These are phyloP conservation scores for Acanthamoeba lenticulata DNA, from an alignment of 208 protist species.

Conservation along the genomic window DNA sequence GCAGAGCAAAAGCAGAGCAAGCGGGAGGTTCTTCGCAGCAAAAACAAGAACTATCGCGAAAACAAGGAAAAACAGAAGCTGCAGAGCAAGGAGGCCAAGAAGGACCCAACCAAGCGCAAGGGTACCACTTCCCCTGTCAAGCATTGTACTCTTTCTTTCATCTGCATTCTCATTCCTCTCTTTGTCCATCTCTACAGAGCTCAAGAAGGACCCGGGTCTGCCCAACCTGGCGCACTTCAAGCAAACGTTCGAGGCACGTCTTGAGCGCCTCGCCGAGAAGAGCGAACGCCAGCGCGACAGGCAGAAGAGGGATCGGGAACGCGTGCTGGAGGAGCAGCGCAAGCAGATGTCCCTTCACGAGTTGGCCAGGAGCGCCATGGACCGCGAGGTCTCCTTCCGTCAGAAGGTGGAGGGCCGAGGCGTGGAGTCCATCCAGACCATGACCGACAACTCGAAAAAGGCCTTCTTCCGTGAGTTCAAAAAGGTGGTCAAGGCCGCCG, in stretches of 20 bases:
- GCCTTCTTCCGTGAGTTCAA: conserved; percentile 87
- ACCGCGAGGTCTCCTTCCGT: background rate
- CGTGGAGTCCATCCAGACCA: background rate
- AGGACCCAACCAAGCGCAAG: conserved; percentile 19
- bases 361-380: conserved; percentile 1
- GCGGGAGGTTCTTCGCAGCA: conserved; percentile 18
- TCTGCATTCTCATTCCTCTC: background rate
- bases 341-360: conserved; percentile 24
- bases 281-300: background rate
- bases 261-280: background rate
- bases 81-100: conserved; percentile 71
- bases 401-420: background rate
- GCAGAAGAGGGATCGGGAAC: conserved; percentile 10
- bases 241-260: conserved; percentile 74
- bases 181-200: background rate
- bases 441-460: conserved; percentile 44
- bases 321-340: conserved; percentile 19
- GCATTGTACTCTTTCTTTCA: background rate
- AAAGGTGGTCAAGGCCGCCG: conserved; percentile 88
- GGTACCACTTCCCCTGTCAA: background rate
- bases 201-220: conserved; percentile 86
- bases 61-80: conserved; percentile 76
- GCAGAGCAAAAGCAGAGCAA: conserved; percentile 19
- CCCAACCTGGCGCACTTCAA: conserved; percentile 85
- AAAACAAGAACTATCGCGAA: conserved; percentile 79